Percentiles rank a stretch among this genome's conserved stretches.
Conservation (phyloP, 2,329 filamentous ascomycete species). For the Mariannaea elegans region DNA sequence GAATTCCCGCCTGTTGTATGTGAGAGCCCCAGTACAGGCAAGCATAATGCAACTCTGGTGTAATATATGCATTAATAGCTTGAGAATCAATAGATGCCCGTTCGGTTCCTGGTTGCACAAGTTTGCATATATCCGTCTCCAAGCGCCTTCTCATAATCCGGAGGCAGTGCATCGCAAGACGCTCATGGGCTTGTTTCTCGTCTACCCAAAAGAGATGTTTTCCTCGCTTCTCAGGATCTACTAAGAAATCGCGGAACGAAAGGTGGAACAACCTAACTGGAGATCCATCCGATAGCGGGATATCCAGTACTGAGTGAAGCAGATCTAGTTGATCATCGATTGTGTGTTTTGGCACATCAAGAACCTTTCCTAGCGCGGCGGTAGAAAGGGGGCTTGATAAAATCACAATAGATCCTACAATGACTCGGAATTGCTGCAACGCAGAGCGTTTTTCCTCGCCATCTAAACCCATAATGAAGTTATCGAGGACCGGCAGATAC, state of each 20-base stretch:
- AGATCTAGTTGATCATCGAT: conserved; percentile 37
- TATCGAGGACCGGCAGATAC: conserved; percentile 29
- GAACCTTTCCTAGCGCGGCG: conserved; percentile 38
- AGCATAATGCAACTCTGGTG: conserved; percentile 28
- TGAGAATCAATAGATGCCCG: background rate
- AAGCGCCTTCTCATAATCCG: background rate
- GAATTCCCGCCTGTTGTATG: conserved; percentile 33
- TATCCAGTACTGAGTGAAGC: conserved; percentile 47
- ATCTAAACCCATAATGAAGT: background rate
- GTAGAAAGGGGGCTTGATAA: conserved; percentile 44
- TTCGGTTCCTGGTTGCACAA: background rate
- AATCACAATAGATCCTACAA: conserved; percentile 44
- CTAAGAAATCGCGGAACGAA: conserved; percentile 43
- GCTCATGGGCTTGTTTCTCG: no score
- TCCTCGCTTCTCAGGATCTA: conserved; percentile 35
- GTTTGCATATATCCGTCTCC: background rate
- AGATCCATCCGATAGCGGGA: conserved; percentile 32
- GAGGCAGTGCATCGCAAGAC: no score
- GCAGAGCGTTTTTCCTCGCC: background rate
- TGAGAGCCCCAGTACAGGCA: conserved; percentile 51
- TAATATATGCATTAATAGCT: background rate
- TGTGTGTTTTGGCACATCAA: conserved; percentile 25
- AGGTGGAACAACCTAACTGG: conserved; percentile 44
- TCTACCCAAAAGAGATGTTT: conserved; percentile 27
- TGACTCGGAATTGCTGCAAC: conserved; percentile 32